Percentiles rank a stretch among this genome's conserved stretches.
Evolutionary conservation across 345 rosid genomes (phyloP).

Genomic region (Sapria himalayana): DNA sequence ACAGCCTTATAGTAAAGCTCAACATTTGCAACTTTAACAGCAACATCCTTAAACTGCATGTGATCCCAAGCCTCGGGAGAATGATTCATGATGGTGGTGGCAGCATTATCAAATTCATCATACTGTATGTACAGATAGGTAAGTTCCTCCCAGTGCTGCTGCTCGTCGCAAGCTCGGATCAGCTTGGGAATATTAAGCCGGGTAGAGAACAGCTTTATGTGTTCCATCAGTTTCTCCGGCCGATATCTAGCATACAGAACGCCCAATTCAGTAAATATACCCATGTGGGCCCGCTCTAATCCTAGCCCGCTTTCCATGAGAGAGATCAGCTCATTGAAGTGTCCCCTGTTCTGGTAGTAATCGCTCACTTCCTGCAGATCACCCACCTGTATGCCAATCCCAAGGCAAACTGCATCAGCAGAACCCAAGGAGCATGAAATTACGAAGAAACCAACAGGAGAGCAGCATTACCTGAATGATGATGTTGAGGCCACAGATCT

Average conservation of each 20-base stretch:
- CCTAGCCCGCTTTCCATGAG: conserved; percentile 99
- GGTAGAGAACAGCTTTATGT: conserved; percentile 82
- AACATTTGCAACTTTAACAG: conserved; percentile 84
- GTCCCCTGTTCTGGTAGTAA: conserved; percentile 90
- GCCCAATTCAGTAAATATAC: conserved; percentile 94
- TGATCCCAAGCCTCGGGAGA: conserved; percentile 99
- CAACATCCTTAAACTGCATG: conserved; percentile 93
- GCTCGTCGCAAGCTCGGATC: conserved; percentile 94
- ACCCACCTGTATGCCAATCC: conserved; percentile 58
- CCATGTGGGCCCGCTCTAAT: conserved; percentile 97
- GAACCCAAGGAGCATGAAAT: neutral
- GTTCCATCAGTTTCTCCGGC: conserved; percentile 92
- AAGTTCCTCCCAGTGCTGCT: conserved; percentile 94
- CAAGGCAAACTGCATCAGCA: too few species aligned
- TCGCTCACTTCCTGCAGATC: conserved; percentile 95
- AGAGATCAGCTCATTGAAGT: conserved; percentile 87
- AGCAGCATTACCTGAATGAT: conserved; percentile 49
- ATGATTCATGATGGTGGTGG: conserved; percentile 95
- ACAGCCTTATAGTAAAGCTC: conserved; percentile 94
- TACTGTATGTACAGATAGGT: conserved; percentile 77
- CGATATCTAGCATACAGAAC: conserved; percentile 95
- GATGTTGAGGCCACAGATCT: conserved; percentile 89
- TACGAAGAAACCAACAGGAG: neutral
- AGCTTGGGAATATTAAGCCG: conserved; percentile 97
- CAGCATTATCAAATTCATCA: conserved; percentile 96